Evolutionary conservation across 2,329 filamentous ascomycete species (phyloP).

Genomic region (Exophiala mesophila): DNA sequence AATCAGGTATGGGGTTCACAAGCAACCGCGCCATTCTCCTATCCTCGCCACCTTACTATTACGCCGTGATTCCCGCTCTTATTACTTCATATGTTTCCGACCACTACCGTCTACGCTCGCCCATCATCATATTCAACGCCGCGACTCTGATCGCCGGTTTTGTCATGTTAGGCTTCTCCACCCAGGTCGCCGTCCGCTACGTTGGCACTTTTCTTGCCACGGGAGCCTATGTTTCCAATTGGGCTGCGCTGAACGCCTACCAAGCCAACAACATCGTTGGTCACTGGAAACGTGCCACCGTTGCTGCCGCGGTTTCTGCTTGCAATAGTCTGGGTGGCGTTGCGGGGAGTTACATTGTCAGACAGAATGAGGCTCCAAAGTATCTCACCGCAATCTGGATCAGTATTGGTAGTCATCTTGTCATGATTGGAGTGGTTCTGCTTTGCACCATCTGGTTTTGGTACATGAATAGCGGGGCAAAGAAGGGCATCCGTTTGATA

Average conservation of each 20-base stretch:
- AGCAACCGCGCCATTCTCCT: slow-evolving; percentile 55
- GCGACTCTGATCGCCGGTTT: slow-evolving; percentile 59
- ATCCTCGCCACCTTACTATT: slow-evolving; percentile 64
- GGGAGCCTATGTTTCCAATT: slow-evolving; percentile 64
- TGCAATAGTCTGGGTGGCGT: slow-evolving; percentile 61
- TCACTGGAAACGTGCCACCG: slow-evolving; percentile 60
- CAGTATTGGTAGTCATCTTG: slow-evolving; percentile 48
- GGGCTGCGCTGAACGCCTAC: slow-evolving; percentile 62
- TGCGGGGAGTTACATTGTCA: slow-evolving; percentile 62
- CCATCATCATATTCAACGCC: slow-evolving; percentile 62
- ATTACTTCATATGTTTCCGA: slow-evolving; percentile 61
- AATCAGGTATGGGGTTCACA: slow-evolving; percentile 52
- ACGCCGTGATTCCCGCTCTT: slow-evolving; percentile 59
- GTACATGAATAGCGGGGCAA: slow-evolving; percentile 20
- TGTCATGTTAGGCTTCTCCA: slow-evolving; percentile 58
- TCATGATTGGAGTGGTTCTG: slow-evolving; percentile 25
- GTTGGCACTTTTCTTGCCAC: slow-evolving; percentile 62
- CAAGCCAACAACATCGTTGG: slow-evolving; percentile 59
- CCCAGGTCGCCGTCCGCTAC: slow-evolving; percentile 57
- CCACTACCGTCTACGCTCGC: slow-evolving; percentile 54
- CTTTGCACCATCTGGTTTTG: slow-evolving; percentile 24
- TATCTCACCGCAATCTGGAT: slow-evolving; percentile 65
- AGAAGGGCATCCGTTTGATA: slow-evolving; percentile 14
- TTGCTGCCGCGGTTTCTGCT: slow-evolving; percentile 56
- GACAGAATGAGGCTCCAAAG: slow-evolving; percentile 55